phyloP scores from a whole-genome alignment of 148 eudicot species.

The Rhododendron ovatum region DNA sequence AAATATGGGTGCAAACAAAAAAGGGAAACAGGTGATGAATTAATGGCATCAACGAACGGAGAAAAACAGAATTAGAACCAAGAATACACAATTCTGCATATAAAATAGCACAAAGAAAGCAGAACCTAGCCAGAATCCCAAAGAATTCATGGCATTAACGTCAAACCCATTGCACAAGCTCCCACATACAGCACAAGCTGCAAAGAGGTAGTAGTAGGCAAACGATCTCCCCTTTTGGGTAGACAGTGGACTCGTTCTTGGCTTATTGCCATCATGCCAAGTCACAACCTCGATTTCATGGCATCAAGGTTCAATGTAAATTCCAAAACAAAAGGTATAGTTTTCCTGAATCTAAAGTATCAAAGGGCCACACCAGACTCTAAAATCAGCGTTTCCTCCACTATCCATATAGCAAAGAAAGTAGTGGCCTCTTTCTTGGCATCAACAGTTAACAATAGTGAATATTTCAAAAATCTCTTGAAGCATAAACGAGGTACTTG shows the following conservation, averaged over 20 bases:
- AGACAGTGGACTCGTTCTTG: neutral
- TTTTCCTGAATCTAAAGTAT: neutral
- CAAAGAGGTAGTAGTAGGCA: neutral
- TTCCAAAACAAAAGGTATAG: neutral
- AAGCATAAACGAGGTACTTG: neutral
- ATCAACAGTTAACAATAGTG: neutral
- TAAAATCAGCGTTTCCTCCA: neutral
- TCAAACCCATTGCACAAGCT: neutral
- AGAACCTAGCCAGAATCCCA: neutral
- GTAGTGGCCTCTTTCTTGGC: neutral
- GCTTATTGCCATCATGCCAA: neutral
- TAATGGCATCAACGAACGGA: neutral
- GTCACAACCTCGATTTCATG: neutral
- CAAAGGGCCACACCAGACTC: neutral
- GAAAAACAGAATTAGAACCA: neutral
- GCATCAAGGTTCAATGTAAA: neutral
- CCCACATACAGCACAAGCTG: neutral
- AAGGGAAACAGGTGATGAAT: neutral
- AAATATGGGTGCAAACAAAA: neutral
- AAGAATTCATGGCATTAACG: neutral
- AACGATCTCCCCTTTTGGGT: neutral
- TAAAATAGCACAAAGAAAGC: neutral
- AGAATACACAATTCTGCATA: neutral
- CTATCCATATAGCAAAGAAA: neutral
- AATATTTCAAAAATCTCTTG: neutral